These are phyloP conservation scores for Pleurozium schreberi DNA, from an alignment of 225 moss, liverwort and hornwort species.

Conservation along the genomic window DNA sequence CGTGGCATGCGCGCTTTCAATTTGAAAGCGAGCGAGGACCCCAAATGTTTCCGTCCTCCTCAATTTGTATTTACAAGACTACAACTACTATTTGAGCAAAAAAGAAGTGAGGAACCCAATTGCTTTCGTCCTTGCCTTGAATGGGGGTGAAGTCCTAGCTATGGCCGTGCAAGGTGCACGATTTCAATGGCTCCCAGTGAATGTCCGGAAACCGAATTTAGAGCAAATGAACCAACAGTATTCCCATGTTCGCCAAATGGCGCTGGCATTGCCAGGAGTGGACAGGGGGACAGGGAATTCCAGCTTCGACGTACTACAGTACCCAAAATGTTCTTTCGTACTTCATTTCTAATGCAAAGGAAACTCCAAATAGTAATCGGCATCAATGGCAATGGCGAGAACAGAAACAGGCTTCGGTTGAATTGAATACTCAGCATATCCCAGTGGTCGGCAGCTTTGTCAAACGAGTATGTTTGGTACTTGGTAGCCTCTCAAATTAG, in stretches of 20 bases:
- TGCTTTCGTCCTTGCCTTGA: not conserved
- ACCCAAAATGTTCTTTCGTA: not conserved
- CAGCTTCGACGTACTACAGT: not conserved
- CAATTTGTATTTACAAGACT: not conserved
- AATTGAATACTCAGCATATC: not conserved
- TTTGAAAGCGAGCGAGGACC: not conserved
- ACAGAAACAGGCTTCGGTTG: not conserved
- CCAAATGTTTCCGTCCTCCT: not conserved
- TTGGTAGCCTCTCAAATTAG: too few relatives aligned
- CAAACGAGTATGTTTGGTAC: not conserved
- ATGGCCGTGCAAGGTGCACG: not conserved
- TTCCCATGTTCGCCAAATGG: not conserved
- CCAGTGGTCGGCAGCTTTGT: not conserved
- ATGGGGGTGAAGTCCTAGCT: not conserved
- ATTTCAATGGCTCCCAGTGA: not conserved
- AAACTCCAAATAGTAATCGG: not conserved
- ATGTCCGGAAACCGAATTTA: not conserved
- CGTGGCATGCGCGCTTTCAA: not conserved
- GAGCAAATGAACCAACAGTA: not conserved
- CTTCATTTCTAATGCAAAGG: not conserved
- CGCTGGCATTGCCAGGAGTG: not conserved
- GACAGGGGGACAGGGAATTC: not conserved
- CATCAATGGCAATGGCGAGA: not conserved
- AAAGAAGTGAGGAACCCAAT: not conserved
- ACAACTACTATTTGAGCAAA: not conserved